Base-by-base conservation (phyloP, 805 yeast genomes). In the Grigorovia jiainica region DNA sequence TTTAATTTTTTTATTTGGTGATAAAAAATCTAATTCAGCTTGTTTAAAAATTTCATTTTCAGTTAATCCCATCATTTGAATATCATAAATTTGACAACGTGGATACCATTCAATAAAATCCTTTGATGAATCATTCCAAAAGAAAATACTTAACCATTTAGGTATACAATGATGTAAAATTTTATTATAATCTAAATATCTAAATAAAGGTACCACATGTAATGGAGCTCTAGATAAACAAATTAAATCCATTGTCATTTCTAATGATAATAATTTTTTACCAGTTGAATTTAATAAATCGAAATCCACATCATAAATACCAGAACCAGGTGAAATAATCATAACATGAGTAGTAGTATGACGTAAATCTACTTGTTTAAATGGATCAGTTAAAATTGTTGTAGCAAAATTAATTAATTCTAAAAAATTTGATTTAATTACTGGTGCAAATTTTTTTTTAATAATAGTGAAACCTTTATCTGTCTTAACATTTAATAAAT, bases 1-100 rank as follows among this genome's bases (percentile, higher is more conserved):
- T 38, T 57, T 58, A 5, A 64, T 53, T 20, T 45, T 44, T 38
- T 45, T 21, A 43, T 57, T 44, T 1, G 52, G 52, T 10, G 67
- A 70, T 39, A 87, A 63, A 39, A 80, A 72, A 15, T 78, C 79
- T 9, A 89, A 73, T 7, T 78, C 75, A 7, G 82, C 75, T 21
- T 56, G 55, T 10, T 82, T 76, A 48, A 79, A 77, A 43, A 79
- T 67, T 54, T 92, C 96, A 52, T 85, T 86, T 53, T 90, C 97
- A 81, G 90, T 87, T 7, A 92, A 75, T 0, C 97, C 97, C 94
- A 90, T 90, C 97, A 92, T 92, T 59, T 92, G 97, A 16, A 92
- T 64, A 54, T 90, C 97, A 60, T 92, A 90, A 39, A 92, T 89
- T 53, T 86, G 87, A 61, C 97, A 87, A 29, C 92, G 69, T 0